Evolutionary conservation across 345 rosid genomes (phyloP), one percentile per base, ranked within the genome.

Genomic region (Punica granatum): DNA sequence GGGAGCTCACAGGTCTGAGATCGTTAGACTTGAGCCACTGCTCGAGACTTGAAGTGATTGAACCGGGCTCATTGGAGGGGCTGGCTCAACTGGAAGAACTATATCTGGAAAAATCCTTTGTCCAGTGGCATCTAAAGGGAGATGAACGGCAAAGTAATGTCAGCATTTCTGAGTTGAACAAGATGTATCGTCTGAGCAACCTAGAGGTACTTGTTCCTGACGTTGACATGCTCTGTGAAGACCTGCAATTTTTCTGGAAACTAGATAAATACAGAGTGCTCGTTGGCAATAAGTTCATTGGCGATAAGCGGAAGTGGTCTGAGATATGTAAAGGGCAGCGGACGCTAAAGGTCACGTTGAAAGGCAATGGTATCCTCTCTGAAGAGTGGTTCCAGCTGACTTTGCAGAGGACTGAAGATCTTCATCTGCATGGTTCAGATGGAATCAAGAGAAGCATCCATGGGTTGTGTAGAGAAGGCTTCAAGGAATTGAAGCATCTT

Each of bases 41-140:
- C 35, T 0, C 6, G 0, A 0, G 0, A 0, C 44, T 67, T n/a
- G 0, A 3, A 2, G 19, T 0, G n/a, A 67, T 67, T 0, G 63
- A 26, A 12, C 26, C 26, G 0, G 44, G 44, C 2, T 60, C 12
- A 36, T 7, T 67, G 3, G 8, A 51, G n/a, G 1, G 63, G 1
- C 26, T 67, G 6, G 0, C 3, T 11, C 35, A 37, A 10, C 43
- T 67, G 23, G 70, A 67, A 53, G 70, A 67, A 2, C 60, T 67
- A 7, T 7, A 13, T 18, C 18, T 67, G 36, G 7, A 0, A 0
- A 0, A 0, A 0, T 25, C 14, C 37, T 54, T 67, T 37, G 14
- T 14, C 35, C 0, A 0, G 23, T 54, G 70, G 70, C 31, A 23
- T 1, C 7, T 3, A 0, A 7, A 1, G 4, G 7, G 46, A 53